Conservation (phyloP, 2,329 filamentous ascomycete genomes). For the Claviceps monticola region DNA sequence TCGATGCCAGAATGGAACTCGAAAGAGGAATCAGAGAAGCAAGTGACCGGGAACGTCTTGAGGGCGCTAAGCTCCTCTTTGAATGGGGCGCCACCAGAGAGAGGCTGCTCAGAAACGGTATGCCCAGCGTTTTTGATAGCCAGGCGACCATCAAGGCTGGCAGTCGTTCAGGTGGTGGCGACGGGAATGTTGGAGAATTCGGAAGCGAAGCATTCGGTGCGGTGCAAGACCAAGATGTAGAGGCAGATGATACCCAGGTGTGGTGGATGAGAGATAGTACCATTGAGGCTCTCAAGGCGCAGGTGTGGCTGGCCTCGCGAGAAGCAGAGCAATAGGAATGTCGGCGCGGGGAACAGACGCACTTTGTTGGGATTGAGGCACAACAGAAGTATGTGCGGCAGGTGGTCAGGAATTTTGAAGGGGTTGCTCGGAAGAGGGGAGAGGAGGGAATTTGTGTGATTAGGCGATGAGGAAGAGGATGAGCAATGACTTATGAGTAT, state of each 20-base stretch:
- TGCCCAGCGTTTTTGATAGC: conserved; percentile 17
- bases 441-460: background rate
- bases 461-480: background rate
- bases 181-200: conserved; percentile 10
- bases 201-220: conserved; percentile 11
- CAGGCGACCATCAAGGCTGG: conserved; percentile 19
- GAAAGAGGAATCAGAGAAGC: conserved; percentile 31
- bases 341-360: background rate
- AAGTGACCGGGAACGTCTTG: conserved; percentile 26
- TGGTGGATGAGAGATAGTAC: conserved; percentile 45
- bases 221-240: background rate
- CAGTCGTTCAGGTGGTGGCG: background rate
- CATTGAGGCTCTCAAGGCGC: conserved; percentile 41
- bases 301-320: conserved; percentile 35
- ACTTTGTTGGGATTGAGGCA: background rate
- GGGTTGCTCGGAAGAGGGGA: background rate
- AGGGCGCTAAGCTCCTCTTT: conserved; percentile 39
- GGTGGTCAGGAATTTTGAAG: background rate
- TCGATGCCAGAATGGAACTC: conserved; percentile 62
- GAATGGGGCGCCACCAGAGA: conserved; percentile 39
- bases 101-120: conserved; percentile 14
- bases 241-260: conserved; percentile 18
- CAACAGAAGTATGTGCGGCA: background rate
- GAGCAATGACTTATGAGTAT: background rate
- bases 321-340: conserved; percentile 17